Base-by-base conservation (phyloP, 78 protist genomes). In the Chrysochromulina tobinii region DNA sequence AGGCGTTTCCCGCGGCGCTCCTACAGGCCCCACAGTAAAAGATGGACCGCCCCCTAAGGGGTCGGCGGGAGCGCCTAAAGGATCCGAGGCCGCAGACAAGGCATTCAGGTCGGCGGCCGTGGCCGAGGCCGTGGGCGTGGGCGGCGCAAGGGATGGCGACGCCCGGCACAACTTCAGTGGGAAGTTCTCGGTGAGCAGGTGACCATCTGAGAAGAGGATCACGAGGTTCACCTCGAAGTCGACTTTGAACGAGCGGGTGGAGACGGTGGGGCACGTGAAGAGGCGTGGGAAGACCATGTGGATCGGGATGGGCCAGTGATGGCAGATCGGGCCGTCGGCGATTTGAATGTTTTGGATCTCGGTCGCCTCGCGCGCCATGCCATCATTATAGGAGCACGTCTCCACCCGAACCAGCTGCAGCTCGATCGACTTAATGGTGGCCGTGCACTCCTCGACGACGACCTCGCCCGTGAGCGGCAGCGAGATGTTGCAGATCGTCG, bases 381-480 rank as follows among this genome's bases (percentile, higher is more conserved):
- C 83, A 4, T 75, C 83, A 14, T 2, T 58, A 59, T 2, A 54
- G 20, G 61, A 25, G 88, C 90, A 77, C 15, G 88, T 92, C 64
- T 92, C 93, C 6, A 92, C 27, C 23, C 93, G 83, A 8, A 88
- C 83, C 3, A 92, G 75, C 66, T 85, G 91, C 48, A 87, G 11
- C 27, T 92, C 93, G 61, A 92, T 89, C 11, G 93, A 92, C 72
- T 59, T 11, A 2, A 92, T 68, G 17, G 14, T 3, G 15, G 55
- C 61, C 9, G 81, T 1, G 51, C 75, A 17, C 72, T 92, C 84
- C 86, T 89, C 91, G 51, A 92, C 81, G 18, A 18, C 7, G n/a
- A 92, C 20, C 77, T 69, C 79, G n/a, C 93, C 93, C 2, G 91
- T 20, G 48, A 92, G 38, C 53, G 93, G 92, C 18, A 5, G 7